Conservation (phyloP, 2,329 filamentous ascomycete genomes). For the Aspergillus caelatus region DNA sequence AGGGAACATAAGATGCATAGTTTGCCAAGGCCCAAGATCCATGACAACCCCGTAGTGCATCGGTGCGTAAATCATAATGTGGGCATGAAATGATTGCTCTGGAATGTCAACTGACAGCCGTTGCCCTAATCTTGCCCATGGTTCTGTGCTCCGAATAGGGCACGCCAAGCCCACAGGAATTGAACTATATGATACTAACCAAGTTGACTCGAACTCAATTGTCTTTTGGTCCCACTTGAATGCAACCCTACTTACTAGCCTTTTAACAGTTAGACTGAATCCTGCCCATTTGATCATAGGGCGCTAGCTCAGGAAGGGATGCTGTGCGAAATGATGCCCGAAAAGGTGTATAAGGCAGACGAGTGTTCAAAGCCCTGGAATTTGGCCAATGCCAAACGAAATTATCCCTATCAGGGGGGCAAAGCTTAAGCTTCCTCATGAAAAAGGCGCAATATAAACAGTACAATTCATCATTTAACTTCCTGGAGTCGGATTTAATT, state of each 20-base stretch:
- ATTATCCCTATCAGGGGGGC: not conserved
- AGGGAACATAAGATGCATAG: not conserved
- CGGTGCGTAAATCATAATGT: not conserved
- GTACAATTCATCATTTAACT: not conserved
- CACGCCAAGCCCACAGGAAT: not conserved
- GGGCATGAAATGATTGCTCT: not conserved
- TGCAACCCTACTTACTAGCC: not conserved
- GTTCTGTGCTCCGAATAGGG: not conserved
- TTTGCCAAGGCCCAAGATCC: not conserved
- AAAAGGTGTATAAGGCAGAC: not conserved
- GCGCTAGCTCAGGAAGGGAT: not conserved
- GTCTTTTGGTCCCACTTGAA: not conserved
- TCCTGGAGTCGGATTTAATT: not conserved
- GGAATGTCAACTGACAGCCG: not conserved
- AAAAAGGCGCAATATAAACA: not conserved
- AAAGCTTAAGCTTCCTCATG: not conserved
- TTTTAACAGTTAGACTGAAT: not conserved
- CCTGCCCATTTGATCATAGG: not conserved
- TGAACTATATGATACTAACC: not conserved
- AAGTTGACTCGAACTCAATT: not conserved
- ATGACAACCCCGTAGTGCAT: not conserved
- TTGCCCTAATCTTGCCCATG: not conserved
- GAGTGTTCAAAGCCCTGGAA: not conserved
- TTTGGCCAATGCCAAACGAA: not conserved
- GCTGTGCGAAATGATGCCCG: not conserved